A percentile compares a stretch with the other conserved stretches of the same genome.
These are phyloP conservation scores for Mycogone perniciosa DNA, from an alignment of 2,329 filamentous ascomycete species.

Conservation along the genomic window DNA sequence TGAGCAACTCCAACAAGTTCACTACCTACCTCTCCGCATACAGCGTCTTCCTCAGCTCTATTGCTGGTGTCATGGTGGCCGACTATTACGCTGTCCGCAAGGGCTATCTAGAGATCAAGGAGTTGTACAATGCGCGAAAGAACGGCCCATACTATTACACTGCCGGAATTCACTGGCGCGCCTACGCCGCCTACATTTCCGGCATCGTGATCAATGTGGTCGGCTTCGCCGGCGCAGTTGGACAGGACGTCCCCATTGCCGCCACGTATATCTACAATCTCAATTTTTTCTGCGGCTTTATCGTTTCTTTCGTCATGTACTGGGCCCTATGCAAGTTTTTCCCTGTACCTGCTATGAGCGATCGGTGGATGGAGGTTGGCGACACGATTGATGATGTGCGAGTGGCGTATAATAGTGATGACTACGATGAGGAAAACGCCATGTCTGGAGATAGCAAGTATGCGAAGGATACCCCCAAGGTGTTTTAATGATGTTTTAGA, in stretches of 20 bases:
- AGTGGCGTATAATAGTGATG: constrained; percentile 39
- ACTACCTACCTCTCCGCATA: constrained; percentile 89
- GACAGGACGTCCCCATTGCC: constrained; percentile 62
- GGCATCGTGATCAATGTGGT: constrained; percentile 89
- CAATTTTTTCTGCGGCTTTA: constrained; percentile 84
- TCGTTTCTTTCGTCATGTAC: constrained; percentile 62
- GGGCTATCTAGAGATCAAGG: constrained; percentile 71
- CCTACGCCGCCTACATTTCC: constrained; percentile 72
- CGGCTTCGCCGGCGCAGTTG: constrained; percentile 79
- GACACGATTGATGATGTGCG: constrained; percentile 52
- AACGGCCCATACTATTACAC: constrained; percentile 67
- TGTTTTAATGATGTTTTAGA: too few relatives aligned
- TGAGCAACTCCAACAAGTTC: constrained; percentile 72
- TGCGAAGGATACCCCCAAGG: too few relatives aligned
- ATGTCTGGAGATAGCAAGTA: too few relatives aligned
- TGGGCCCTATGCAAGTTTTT: constrained; percentile 61
- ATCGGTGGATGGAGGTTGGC: constrained; percentile 71
- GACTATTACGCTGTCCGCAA: constrained; percentile 85
- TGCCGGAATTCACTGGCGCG: constrained; percentile 73
- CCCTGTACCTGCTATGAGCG: constrained; percentile 68
- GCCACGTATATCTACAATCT: constrained; percentile 84
- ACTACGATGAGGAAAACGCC: constrained; percentile 33
- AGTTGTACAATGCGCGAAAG: constrained; percentile 68
- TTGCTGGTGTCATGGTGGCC: constrained; percentile 81
- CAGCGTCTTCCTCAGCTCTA: constrained; percentile 87